Evolutionary conservation across 2,329 filamentous ascomycete genomes (phyloP), one percentile per base, ranked within the genome.

Genomic region (Fusarium sambucinum): DNA sequence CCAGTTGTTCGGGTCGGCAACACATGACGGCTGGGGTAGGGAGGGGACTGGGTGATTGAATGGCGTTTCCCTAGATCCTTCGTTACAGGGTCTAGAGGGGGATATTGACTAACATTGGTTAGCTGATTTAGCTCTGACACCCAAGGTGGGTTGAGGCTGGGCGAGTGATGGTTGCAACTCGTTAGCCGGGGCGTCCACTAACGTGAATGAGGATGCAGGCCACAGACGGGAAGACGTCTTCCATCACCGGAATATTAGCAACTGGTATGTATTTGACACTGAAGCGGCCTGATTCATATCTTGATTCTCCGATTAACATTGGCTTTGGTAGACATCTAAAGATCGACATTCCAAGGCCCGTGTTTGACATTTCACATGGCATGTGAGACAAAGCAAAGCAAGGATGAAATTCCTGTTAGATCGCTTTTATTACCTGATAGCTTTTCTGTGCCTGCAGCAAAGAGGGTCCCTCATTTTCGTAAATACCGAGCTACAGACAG

Each of bases 251-350:
- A 5, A 7, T 16, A 33, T 14, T 13, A 17, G 19, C n/a, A 44
- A 12, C 32, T 60, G 32, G 55, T 38, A 60, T 61, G 21, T 21
- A n/a, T 19, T 12, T 27, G 16, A 13, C n/a, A 33, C 55, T 53
- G 5, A 33, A 54, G 13, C n/a, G 11, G 16, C 11, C 1, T 5
- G 23, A 2, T 14, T 21, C 9, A 7, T 10, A 13, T 4, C n/a
- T 29, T 8, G 19, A 14, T 8, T 16, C 14, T 27, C 17, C 1
- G 6, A 37, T 17, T 5, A 16, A 8, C 5, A 2, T 6, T 13
- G 17, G 13, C 9, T 14, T 27, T 14, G 21, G 19, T 27, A 27
- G 17, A 27, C 17, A n/a, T 7, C 12, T 17, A 14, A 2, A 21
- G 7, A 35, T 12, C 5, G 1, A 12, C 4, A 3, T 29, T 13